phyloP scores from a whole-genome alignment of 2,329 filamentous ascomycete genomes.

The Penicillium sumatraense region DNA sequence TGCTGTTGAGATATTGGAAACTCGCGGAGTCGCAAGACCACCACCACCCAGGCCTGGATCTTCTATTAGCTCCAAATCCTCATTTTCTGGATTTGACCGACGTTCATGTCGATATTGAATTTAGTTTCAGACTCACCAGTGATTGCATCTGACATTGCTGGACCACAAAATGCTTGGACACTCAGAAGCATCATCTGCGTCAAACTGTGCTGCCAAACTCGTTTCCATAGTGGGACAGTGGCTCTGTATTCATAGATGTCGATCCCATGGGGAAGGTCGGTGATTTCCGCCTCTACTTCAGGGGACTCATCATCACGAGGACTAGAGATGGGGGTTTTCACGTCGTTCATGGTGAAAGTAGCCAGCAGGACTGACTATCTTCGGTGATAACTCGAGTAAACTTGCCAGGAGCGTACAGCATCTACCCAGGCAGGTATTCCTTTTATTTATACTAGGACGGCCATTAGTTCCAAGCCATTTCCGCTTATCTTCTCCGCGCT shows the following conservation, averaged over 20 bases:
- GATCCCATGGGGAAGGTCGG: slow-evolving; percentile 30
- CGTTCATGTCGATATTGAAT: background rate
- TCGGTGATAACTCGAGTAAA: background rate
- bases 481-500: slow-evolving; percentile 9
- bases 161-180: slow-evolving; percentile 51
- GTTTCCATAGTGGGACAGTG: slow-evolving; percentile 49
- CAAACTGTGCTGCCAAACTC: slow-evolving; percentile 52
- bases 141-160: slow-evolving; percentile 48
- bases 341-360: slow-evolving; percentile 3
- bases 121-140: slow-evolving; percentile 32
- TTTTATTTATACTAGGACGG: background rate
- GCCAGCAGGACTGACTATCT: background rate
- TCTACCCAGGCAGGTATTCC: no score
- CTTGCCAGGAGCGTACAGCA: background rate
- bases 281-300: slow-evolving; percentile 18
- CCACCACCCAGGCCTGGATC: slow-evolving; percentile 47
- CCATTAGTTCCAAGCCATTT: background rate
- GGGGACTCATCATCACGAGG: background rate
- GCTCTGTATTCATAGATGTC: slow-evolving; percentile 32
- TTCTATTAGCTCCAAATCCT: no score
- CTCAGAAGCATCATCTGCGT: slow-evolving; percentile 56
- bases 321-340: slow-evolving; percentile 3
- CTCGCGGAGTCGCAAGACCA: slow-evolving; percentile 51
- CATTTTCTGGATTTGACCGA: no score
- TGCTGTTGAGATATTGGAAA: slow-evolving; percentile 48